Base-by-base conservation (phyloP, 176 grass and related monocot genomes). In the Oryza nivara region DNA sequence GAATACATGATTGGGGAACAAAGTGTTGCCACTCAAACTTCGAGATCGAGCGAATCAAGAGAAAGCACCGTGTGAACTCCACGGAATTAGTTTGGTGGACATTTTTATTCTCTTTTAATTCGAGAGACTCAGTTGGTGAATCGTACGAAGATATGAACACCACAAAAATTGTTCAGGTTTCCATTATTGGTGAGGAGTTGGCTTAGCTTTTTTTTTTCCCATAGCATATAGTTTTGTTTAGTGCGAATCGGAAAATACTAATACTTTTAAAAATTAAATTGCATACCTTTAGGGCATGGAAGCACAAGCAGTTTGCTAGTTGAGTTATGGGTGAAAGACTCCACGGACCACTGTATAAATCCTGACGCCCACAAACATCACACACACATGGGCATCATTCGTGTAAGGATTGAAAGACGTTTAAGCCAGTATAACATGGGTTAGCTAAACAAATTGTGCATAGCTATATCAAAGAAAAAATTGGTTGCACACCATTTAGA, bases 61-160 rank as follows among this genome's bases (percentile, higher is more conserved):
- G 72, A 76, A 78, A 66, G 67, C n/a, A 9, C 3, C 1, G 58
- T 30, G 15, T 78, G 80, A 83, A 77, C 56, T 12, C 74, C 74
- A 78, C 32, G 34, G 80, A 78, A 88, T 78, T 72, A 78, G 32
- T 78, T 44, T 65, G 67, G 54, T 81, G 63, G 71, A 1, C 56
- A 72, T 68, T 68, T 74, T 52, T 68, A 30, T 67, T n/a, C 5
- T 23, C 75, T 60, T 58, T 56, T 41, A 75, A n/a, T 67, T n/a
- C 17, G 1, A 22, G 22, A 46, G 46, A 68, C 22, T 67, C 16
- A 45, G 78, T 56, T n/a, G 78, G 71, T 72, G 80, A 67, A 83
- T 65, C 32, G 47, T 73, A 65, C n/a, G 54, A 28, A 70, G 70
- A 65, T 83, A 15, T 35, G 70, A 65, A 82, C 49, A 52, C 15